A percentile compares a stretch with the other conserved stretches of the same genome.
These are phyloP conservation scores for Medicago arabica DNA, from an alignment of 306 rosid species.

Conservation along the genomic window DNA sequence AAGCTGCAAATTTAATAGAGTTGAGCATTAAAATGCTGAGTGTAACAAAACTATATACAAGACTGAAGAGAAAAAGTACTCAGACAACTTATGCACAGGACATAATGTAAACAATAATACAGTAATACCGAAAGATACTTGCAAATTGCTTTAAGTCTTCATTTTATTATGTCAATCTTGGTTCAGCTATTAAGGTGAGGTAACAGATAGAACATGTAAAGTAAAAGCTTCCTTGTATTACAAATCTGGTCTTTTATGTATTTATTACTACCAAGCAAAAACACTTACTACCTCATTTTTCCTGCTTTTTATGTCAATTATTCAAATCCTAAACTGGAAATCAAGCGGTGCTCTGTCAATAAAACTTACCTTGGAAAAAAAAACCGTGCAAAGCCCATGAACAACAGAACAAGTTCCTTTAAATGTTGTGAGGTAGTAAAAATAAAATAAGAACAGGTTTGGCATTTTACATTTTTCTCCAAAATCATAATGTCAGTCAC, in stretches of 20 bases:
- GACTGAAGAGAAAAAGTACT: slow-evolving; percentile 19
- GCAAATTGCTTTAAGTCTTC: slow-evolving; percentile 27
- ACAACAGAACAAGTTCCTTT: not conserved
- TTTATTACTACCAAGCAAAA: not conserved
- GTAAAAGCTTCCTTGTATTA: slow-evolving; percentile 10
- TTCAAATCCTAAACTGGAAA: slow-evolving; percentile 18
- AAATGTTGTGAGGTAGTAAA: slow-evolving; percentile 30
- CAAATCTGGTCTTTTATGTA: slow-evolving; percentile 29
- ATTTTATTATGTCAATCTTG: slow-evolving; percentile 28
- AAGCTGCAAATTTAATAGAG: slow-evolving; percentile 67
- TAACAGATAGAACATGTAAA: slow-evolving; percentile 16
- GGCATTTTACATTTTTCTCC: not conserved
- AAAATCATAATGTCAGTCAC: not conserved
- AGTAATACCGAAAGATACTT: slow-evolving; percentile 11
- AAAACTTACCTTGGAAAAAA: slow-evolving; percentile 33
- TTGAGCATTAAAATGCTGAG: slow-evolving; percentile 34
- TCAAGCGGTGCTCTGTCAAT: not conserved
- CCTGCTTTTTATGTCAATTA: slow-evolving; percentile 11
- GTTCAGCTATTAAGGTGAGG: not conserved
- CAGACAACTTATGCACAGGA: slow-evolving; percentile 29
- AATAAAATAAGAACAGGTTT: slow-evolving; percentile 8
- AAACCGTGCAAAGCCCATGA: slow-evolving; percentile 25
- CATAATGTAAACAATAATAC: slow-evolving; percentile 29
- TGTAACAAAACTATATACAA: slow-evolving; percentile 27
- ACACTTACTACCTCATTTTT: slow-evolving; percentile 28